Percentiles rank a stretch among this genome's conserved stretches.
phyloP scores from a whole-genome alignment of 306 rosid species.

The Quercus berberidifolia region DNA sequence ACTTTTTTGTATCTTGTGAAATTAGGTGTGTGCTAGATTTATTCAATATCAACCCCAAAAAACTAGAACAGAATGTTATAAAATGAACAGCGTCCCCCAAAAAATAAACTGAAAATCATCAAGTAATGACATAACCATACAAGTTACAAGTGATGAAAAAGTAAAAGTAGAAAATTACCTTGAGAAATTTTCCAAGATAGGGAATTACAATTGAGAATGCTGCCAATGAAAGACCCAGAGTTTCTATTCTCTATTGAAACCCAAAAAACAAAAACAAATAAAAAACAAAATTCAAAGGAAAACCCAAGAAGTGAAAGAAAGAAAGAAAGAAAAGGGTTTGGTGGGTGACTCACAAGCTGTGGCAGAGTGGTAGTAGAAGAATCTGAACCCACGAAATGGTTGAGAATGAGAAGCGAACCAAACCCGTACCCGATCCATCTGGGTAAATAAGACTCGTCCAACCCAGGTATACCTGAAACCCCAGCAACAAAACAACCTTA shows the following conservation, averaged over 20 bases:
- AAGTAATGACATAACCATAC: too few species aligned
- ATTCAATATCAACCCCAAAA: too few species aligned
- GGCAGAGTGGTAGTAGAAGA: slow-evolving; percentile 48
- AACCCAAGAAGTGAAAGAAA: not conserved
- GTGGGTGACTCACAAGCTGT: slow-evolving; percentile 48
- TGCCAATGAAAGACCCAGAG: slow-evolving; percentile 79
- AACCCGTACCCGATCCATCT: slow-evolving; percentile 96
- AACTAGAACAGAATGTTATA: too few species aligned
- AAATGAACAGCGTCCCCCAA: too few species aligned
- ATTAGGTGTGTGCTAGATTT: too few species aligned
- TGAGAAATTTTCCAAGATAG: slow-evolving; percentile 80
- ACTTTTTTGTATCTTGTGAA: too few species aligned
- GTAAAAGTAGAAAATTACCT: slow-evolving; percentile 41
- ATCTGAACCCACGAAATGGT: slow-evolving; percentile 66
- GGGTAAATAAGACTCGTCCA: slow-evolving; percentile 92
- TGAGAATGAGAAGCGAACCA: slow-evolving; percentile 73
- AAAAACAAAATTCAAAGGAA: not conserved
- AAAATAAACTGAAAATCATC: too few species aligned
- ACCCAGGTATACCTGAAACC: slow-evolving; percentile 78
- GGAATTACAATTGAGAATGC: slow-evolving; percentile 70
- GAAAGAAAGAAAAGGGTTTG: not conserved
- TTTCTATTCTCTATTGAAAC: slow-evolving; percentile 60
- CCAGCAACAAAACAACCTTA: not conserved
- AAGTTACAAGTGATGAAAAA: not conserved
- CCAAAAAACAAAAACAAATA: slow-evolving; percentile 16